phyloP scores from a whole-genome alignment of 192 early-diverging fungal species.

The Coemansia sp. region DNA sequence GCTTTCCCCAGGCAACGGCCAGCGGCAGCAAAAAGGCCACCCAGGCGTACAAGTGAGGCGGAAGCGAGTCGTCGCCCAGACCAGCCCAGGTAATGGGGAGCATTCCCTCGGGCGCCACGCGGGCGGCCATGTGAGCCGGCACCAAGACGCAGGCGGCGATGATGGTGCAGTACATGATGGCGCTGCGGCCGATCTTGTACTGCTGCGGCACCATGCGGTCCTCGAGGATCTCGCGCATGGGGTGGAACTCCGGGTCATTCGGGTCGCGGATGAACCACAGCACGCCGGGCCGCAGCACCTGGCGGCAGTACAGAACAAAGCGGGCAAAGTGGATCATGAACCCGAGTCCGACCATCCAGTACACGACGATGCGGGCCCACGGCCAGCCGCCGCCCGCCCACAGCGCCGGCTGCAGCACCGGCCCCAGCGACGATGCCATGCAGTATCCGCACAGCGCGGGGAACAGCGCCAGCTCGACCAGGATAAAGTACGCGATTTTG shows the following conservation, averaged over 20 bases:
- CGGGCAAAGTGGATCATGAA: conserved; percentile 95
- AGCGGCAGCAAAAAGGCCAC: conserved; percentile 77
- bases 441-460: conserved; percentile 87
- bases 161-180: conserved; percentile 82
- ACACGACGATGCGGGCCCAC: conserved; percentile 64
- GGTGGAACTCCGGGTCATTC: conserved; percentile 92
- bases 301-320: conserved; percentile 79
- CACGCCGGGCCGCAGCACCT: conserved; percentile 87
- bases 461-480: conserved; percentile 85
- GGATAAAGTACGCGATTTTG: conserved; percentile 82
- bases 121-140: background rate
- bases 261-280: conserved; percentile 99
- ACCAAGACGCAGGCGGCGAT: conserved; percentile 62
- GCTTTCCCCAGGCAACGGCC: conserved; percentile 62
- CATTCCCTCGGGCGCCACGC: conserved; percentile 11
- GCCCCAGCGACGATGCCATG: conserved; percentile 80
- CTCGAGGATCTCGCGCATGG: conserved; percentile 91
- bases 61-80: conserved; percentile 65
- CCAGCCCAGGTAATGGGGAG: conserved; percentile 37
- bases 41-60: conserved; percentile 58
- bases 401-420: conserved; percentile 58
- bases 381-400: conserved; percentile 29
- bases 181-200: conserved; percentile 79
- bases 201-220: conserved; percentile 74
- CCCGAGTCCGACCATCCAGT: conserved; percentile 88